Percentiles rank a stretch among this genome's conserved stretches.
Conservation (phyloP, 2,329 filamentous ascomycete genomes). For the Rachicladosporium sp. region DNA sequence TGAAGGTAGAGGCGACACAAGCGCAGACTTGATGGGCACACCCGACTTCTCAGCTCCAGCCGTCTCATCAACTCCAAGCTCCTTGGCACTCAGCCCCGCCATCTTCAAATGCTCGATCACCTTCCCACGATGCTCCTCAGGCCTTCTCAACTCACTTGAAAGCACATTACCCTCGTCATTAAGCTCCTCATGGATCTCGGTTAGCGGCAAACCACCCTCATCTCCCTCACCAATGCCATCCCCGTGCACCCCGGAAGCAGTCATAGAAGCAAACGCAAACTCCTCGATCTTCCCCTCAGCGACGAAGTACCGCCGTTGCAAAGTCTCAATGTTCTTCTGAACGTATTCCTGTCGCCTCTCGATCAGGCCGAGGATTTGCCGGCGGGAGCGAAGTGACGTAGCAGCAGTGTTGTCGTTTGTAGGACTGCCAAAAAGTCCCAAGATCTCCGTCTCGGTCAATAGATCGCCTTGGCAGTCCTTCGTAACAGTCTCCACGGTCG, state of each 20-base stretch:
- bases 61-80: slow-evolving; percentile 1
- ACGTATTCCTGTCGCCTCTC: slow-evolving; percentile 80
- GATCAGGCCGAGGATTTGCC: slow-evolving; percentile 56
- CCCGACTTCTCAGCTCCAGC: background rate
- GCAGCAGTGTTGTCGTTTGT: slow-evolving; percentile 24
- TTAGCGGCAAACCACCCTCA: slow-evolving; percentile 63
- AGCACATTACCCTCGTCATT: slow-evolving; percentile 84
- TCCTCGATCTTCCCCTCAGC: slow-evolving; percentile 59
- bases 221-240: slow-evolving; percentile 35
- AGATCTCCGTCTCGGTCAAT: slow-evolving; percentile 49
- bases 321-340: slow-evolving; percentile 60
- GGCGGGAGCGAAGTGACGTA: slow-evolving; percentile 32
- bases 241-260: slow-evolving; percentile 20
- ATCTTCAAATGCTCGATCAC: slow-evolving; percentile 63
- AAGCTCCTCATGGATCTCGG: slow-evolving; percentile 82
- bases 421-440: slow-evolving; percentile 35
- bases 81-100: slow-evolving; percentile 46
- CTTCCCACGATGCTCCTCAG: slow-evolving; percentile 54
- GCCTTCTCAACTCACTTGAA: slow-evolving; percentile 38
- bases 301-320: slow-evolving; percentile 59
- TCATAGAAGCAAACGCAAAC: slow-evolving; percentile 28
- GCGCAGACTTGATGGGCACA: background rate
- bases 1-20: slow-evolving; percentile 1
- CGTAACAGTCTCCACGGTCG: slow-evolving; percentile 33
- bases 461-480: slow-evolving; percentile 51